A percentile compares a stretch with the other conserved stretches of the same genome.
These are phyloP conservation scores for Calonectria leucothoes DNA, from an alignment of 2,329 filamentous ascomycete species.

Conservation along the genomic window DNA sequence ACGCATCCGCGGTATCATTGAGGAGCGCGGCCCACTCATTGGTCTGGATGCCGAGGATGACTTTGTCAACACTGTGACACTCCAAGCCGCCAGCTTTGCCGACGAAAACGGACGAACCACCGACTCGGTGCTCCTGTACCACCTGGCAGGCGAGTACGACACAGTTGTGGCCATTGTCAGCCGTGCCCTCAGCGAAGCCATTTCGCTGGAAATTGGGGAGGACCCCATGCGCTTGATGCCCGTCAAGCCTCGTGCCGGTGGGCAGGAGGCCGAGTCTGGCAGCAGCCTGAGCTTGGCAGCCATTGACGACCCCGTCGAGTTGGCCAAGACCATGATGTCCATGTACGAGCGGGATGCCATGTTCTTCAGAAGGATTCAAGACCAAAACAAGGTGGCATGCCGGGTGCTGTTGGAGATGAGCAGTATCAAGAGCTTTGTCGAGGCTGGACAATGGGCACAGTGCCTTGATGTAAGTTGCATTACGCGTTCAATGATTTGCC, in stretches of 20 bases:
- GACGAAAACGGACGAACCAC: conserved; percentile 95
- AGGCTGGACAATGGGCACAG: conserved; percentile 66
- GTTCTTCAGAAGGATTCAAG: conserved; percentile 69
- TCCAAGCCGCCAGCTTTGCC: conserved; percentile 90
- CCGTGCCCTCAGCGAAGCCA: conserved; percentile 87
- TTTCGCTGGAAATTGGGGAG: conserved; percentile 87
- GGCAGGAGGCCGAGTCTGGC: conserved; percentile 55
- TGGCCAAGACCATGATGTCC: conserved; percentile 70
- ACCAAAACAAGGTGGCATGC: conserved; percentile 68
- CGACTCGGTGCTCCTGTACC: conserved; percentile 93
- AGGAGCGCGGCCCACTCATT: conserved; percentile 85
- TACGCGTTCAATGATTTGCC: background rate
- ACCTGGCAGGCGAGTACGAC: conserved; percentile 95
- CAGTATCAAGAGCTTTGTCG: conserved; percentile 68
- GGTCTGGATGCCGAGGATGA: conserved; percentile 82
- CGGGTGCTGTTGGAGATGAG: conserved; percentile 70
- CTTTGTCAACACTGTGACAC: conserved; percentile 90
- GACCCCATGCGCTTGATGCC: conserved; percentile 83
- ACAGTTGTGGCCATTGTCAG: conserved; percentile 92
- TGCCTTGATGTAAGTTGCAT: conserved; percentile 66
- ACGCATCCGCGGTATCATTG: conserved; percentile 87
- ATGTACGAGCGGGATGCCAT: conserved; percentile 72
- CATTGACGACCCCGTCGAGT: conserved; percentile 70
- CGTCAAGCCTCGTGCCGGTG: conserved; percentile 75
- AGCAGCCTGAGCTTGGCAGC: conserved; percentile 71